phyloP scores from a whole-genome alignment of 2,329 filamentous ascomycete genomes.

The Monosporascus sp. region DNA sequence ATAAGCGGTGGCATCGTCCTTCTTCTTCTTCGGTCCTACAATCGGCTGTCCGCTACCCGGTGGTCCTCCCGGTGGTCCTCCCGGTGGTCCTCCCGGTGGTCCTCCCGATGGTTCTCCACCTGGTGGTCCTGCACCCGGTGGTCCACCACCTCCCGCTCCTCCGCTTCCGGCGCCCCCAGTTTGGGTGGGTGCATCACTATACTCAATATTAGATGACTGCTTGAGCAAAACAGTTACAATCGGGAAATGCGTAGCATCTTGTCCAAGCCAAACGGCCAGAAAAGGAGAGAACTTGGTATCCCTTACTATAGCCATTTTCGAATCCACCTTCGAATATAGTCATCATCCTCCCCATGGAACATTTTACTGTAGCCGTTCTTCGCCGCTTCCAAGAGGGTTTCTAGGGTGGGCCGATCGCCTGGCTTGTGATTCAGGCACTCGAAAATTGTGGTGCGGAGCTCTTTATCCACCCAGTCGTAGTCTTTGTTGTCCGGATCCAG shows the following conservation, averaged over 20 bases:
- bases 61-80: background rate
- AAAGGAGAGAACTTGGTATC: no score
- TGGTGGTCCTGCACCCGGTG: background rate
- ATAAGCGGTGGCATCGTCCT: no score
- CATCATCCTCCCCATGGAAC: slow-evolving; percentile 11
- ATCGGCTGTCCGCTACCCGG: background rate
- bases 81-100: background rate
- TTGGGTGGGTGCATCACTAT: background rate
- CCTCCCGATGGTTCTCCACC: background rate
- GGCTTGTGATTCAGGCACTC: slow-evolving; percentile 19
- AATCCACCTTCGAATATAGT: slow-evolving; percentile 9
- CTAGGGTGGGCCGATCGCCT: slow-evolving; percentile 12
- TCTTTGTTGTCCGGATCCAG: slow-evolving; percentile 1
- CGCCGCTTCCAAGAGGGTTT: slow-evolving; percentile 10
- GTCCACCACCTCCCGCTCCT: background rate
- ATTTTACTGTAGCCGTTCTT: background rate
- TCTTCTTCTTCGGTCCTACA: no score
- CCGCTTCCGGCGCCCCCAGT: background rate
- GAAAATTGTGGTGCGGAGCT: slow-evolving; percentile 13
- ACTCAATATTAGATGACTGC: background rate
- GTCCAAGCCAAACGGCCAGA: no score
- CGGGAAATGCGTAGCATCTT: no score
- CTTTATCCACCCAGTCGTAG: slow-evolving; percentile 11
- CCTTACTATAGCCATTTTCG: slow-evolving; percentile 9
- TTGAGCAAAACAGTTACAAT: no score